These are phyloP conservation scores for Ziziphus jujuba DNA, from an alignment of 306 rosid genomes.

Conservation along the genomic window DNA sequence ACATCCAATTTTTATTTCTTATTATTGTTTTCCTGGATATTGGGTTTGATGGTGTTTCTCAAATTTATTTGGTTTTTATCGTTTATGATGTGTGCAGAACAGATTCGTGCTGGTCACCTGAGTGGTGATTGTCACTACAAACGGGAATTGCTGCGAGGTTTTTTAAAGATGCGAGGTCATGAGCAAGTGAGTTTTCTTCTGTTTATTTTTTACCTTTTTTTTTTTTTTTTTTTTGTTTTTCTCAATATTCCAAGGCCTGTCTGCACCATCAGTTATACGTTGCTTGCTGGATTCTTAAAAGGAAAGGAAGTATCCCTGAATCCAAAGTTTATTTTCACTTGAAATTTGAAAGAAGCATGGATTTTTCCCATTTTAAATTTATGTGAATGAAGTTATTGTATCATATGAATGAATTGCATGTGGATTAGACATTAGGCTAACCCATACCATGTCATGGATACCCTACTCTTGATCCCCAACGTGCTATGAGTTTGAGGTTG, in stretches of 20 bases:
- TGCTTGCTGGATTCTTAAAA: too few species aligned
- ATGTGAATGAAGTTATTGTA: too few species aligned
- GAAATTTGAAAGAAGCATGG: too few species aligned
- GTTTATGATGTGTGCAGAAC: constrained; percentile 18
- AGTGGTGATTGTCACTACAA: constrained; percentile 96
- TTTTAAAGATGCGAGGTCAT: constrained; percentile 63
- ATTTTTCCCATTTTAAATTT: too few species aligned
- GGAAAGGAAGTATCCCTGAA: too few species aligned
- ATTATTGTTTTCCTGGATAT: not conserved
- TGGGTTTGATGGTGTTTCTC: constrained; percentile 9
- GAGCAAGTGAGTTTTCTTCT: constrained; percentile 52
- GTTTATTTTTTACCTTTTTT: not conserved
- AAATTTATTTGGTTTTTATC: not conserved
- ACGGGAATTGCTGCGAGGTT: constrained; percentile 71
- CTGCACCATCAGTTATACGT: too few species aligned
- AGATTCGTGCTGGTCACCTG: constrained; percentile 89
- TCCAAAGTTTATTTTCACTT: too few species aligned
- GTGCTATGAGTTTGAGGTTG: not conserved
- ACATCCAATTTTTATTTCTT: too few species aligned
- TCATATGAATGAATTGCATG: too few species aligned
- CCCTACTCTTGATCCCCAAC: not conserved
- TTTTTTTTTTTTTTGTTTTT: not conserved
- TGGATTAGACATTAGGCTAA: too few species aligned
- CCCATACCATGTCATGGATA: not conserved
- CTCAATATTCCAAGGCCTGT: not conserved